phyloP scores from a whole-genome alignment of 2,329 filamentous ascomycete genomes.

The Xylogone sp. region DNA sequence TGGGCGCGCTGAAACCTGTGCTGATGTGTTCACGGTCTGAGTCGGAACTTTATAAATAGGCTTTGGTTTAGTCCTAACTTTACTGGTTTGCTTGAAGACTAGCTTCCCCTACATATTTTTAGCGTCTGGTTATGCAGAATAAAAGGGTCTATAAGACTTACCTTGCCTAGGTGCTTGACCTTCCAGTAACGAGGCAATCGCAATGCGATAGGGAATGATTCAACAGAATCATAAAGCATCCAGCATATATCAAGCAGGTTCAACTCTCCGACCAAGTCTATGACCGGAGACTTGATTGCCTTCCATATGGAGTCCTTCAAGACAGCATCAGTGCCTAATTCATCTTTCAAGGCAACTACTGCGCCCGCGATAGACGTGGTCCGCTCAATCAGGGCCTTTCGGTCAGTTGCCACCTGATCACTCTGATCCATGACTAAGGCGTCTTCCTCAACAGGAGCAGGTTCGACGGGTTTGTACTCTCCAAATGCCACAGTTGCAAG shows the following conservation, averaged over 20 bases:
- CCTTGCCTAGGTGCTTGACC: constrained; percentile 33
- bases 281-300: constrained; percentile 42
- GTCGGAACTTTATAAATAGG: constrained; percentile 1
- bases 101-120: constrained; percentile 20
- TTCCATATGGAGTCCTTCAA: constrained; percentile 46
- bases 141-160: constrained; percentile 16
- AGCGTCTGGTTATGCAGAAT: background rate
- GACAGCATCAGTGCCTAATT: constrained; percentile 40
- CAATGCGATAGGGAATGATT: constrained; percentile 42
- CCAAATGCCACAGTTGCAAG: constrained; percentile 62
- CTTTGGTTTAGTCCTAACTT: constrained; percentile 20
- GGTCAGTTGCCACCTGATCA: constrained; percentile 39
- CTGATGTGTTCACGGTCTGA: background rate
- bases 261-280: constrained; percentile 44
- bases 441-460: constrained; percentile 28
- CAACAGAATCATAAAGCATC: constrained; percentile 45
- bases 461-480: constrained; percentile 38
- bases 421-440: constrained; percentile 42
- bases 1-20: background rate
- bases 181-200: constrained; percentile 44
- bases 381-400: constrained; percentile 43
- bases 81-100: constrained; percentile 23
- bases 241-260: constrained; percentile 49
- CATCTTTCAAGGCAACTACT: constrained; percentile 42
- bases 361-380: constrained; percentile 45